These are phyloP conservation scores for Polyporus arcularius DNA, from an alignment of 768 basidiomycete species.

Conservation along the genomic window DNA sequence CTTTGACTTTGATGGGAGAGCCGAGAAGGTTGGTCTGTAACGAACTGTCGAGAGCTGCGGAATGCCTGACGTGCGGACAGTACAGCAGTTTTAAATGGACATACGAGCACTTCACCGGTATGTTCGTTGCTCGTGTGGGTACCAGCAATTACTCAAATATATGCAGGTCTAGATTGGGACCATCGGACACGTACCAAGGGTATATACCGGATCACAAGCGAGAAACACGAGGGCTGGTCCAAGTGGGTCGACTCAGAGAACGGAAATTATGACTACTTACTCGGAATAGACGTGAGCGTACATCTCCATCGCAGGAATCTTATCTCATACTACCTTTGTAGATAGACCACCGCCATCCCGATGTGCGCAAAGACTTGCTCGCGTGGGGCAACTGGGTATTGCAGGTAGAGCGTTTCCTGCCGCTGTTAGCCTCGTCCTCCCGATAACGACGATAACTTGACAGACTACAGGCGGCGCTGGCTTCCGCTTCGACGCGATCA, in stretches of 20 bases:
- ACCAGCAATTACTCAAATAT: too few species aligned
- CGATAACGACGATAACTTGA: not conserved
- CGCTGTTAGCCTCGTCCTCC: not conserved
- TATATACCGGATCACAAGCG: conserved; percentile 73
- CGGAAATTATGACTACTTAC: conserved; percentile 87
- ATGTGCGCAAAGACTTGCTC: conserved; percentile 70
- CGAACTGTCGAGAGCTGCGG: not conserved
- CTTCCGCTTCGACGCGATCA: conserved; percentile 89
- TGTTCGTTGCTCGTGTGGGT: conserved; percentile 4
- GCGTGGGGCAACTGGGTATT: conserved; percentile 83
- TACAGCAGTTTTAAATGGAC: conserved; percentile 76
- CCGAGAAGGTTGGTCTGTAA: conserved; percentile 54
- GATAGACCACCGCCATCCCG: conserved; percentile 66
- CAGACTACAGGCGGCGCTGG: conserved; percentile 72
- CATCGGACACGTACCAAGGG: conserved; percentile 58
- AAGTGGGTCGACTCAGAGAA: conserved; percentile 75
- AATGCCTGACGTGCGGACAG: conserved; percentile 36
- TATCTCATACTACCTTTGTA: not conserved
- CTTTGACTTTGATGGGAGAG: conserved; percentile 81
- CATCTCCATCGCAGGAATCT: not conserved
- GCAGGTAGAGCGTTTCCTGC: conserved; percentile 35
- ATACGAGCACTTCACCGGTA: conserved; percentile 79
- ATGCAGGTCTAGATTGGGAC: conserved; percentile 82
- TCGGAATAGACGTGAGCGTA: conserved; percentile 65
- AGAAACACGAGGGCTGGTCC: conserved; percentile 80